These are phyloP conservation scores for Thuja plicata DNA, from an alignment of 83 land plant species.

Conservation along the genomic window DNA sequence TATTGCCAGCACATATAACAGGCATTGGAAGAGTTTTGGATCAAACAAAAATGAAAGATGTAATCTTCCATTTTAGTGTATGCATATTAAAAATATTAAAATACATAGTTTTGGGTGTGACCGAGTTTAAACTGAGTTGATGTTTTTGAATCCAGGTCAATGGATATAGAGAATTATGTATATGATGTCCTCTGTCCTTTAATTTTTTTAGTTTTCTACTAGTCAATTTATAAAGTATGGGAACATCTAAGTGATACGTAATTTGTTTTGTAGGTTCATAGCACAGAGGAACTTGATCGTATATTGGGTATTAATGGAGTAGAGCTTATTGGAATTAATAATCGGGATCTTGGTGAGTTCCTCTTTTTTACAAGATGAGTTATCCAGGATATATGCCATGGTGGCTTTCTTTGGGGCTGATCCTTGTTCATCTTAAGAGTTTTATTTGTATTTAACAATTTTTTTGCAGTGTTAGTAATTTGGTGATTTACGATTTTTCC, in stretches of 20 bases:
- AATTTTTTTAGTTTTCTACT: neutral
- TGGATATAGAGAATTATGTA: neutral
- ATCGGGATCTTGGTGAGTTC: slow-evolving; percentile 51
- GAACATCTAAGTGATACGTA: neutral
- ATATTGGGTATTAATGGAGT: slow-evolving; percentile 37
- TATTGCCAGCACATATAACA: neutral
- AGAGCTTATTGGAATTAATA: slow-evolving; percentile 57
- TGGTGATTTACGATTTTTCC: neutral
- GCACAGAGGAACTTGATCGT: slow-evolving; percentile 43
- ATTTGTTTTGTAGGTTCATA: slow-evolving; percentile 41
- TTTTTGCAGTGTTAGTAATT: neutral
- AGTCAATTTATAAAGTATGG: neutral
- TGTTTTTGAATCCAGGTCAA: neutral
- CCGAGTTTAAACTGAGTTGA: neutral
- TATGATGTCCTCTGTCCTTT: neutral
- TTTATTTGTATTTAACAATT: neutral
- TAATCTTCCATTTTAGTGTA: neutral
- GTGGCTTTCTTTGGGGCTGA: neutral
- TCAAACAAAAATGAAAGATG: neutral
- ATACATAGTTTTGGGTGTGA: neutral
- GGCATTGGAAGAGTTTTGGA: neutral
- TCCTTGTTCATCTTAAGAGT: neutral
- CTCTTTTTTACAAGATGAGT: neutral
- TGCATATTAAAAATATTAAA: neutral
- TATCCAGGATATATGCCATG: neutral